Evolutionary conservation across 208 protist genomes (phyloP), one percentile per base, ranked within the genome.

Genomic region (Herpetomonas samuelpessoai): DNA sequence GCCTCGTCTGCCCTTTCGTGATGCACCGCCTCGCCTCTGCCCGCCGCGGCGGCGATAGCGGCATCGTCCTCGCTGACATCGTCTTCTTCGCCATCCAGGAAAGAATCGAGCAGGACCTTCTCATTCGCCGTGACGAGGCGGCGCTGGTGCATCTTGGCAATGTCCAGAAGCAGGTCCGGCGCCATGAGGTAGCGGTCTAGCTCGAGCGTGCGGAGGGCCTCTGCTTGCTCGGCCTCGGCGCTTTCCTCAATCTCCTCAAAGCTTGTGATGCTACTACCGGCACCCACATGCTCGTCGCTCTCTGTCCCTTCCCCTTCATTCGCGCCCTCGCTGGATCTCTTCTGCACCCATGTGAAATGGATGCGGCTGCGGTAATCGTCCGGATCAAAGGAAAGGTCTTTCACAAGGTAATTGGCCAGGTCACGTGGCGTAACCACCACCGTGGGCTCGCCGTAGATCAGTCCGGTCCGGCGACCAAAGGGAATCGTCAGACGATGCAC

Each of bases 101-200:
- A 95, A 21, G 81, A 71, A 28, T 87, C 70, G 35, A 95, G 65
- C 21, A 92, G 44, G 0, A 95, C 66, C 28, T 75, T 77, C 30
- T 89, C 84, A 35, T 66, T 57, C n/a, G 55, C 58, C 12, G 88
- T 91, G 4, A 95, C 73, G 9, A 88, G 74, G 9, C 83, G 70
- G 24, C 76, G 49, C 74, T 95, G 88, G 35, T 88, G 71, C 65
- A 81, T 71, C 61, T 83, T 88, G 25, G 64, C 67, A 26, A 95
- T 91, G 67, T 95, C 85, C 0, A 84, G 71, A 22, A 95, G 71
- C 55, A 95, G 62, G 51, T 95, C 88, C 0, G 88, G 88, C 0
- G 83, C 81, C 28, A 92, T 71, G 4, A 95, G 71, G 57, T 91
- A 95, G 48, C 88, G 83, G 57, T 95, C 88, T 2, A 95, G 71